Evolutionary conservation across 495 filamentous ascomycete genomes (phyloP).

Genomic region (Tuber microsphaerosporum): DNA sequence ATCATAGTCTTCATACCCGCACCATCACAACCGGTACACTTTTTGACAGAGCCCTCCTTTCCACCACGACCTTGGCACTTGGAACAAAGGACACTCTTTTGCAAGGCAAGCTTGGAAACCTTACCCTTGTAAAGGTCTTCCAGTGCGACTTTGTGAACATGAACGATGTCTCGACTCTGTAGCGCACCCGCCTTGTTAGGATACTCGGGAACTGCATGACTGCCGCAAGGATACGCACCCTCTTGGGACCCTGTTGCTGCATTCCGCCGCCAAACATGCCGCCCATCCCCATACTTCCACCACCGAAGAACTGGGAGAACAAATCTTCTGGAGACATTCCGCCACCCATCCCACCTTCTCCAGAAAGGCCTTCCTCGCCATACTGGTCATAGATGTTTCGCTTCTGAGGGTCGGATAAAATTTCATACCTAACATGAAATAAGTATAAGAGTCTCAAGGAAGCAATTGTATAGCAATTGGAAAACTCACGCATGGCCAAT

Average conservation of each 20-base stretch:
- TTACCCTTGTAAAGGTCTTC: slow-evolving; percentile 98
- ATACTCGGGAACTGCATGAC: neutral
- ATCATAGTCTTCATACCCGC: slow-evolving; percentile 99
- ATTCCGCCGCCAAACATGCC: slow-evolving; percentile 81
- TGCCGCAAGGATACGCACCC: slow-evolving; percentile 60
- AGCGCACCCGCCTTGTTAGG: slow-evolving; percentile 23
- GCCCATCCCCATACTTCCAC: slow-evolving; percentile 71
- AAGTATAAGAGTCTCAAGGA: neutral
- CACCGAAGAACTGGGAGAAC: slow-evolving; percentile 96
- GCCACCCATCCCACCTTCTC: slow-evolving; percentile 65
- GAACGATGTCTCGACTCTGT: slow-evolving; percentile 59
- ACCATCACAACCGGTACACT: slow-evolving; percentile 83
- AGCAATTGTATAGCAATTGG: slow-evolving; percentile 1
- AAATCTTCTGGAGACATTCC: slow-evolving; percentile 97
- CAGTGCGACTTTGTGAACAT: slow-evolving; percentile 94
- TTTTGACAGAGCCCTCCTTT: slow-evolving; percentile 92
- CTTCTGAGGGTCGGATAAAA: slow-evolving; percentile 85
- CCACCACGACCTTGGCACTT: slow-evolving; percentile 94
- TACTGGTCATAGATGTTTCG: slow-evolving; percentile 89
- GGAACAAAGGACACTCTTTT: slow-evolving; percentile 93
- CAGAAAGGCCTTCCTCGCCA: slow-evolving; percentile 91
- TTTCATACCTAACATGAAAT: slow-evolving; percentile 59
- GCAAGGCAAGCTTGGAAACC: slow-evolving; percentile 90
- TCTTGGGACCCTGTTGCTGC: slow-evolving; percentile 77
- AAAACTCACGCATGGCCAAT: slow-evolving; percentile 62